Evolutionary conservation across 768 basidiomycete genomes (phyloP).

Genomic region (Lepiota subincarnata): DNA sequence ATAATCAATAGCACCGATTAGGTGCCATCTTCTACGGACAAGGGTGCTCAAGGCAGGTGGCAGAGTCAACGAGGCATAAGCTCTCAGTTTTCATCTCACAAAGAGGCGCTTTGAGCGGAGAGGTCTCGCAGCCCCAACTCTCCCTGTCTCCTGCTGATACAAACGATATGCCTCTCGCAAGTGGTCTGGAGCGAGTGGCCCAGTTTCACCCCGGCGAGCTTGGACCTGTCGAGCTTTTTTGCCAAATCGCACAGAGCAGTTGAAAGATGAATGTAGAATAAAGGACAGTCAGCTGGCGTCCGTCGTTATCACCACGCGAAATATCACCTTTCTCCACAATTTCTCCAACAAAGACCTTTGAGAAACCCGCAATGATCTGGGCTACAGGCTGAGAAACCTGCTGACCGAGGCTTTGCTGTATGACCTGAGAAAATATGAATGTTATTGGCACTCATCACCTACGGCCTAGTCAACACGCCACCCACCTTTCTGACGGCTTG

Average conservation of each 20-base stretch:
- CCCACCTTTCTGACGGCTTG: conserved; percentile 74
- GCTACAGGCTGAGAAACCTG: conserved; percentile 86
- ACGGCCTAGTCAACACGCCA: too few relatives aligned
- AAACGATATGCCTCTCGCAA: conserved; percentile 83
- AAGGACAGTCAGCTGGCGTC: neutral
- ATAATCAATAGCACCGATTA: too few relatives aligned
- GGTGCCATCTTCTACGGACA: too few relatives aligned
- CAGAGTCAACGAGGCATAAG: neutral
- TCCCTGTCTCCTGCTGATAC: conserved; percentile 79
- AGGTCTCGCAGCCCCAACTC: conserved; percentile 74
- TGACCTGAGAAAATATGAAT: conserved; percentile 45
- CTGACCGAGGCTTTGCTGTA: conserved; percentile 76
- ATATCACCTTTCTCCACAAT: conserved; percentile 80
- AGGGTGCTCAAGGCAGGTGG: too few relatives aligned
- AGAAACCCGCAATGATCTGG: conserved; percentile 85
- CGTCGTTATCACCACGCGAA: neutral
- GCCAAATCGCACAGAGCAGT: neutral
- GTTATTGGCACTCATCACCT: too few relatives aligned
- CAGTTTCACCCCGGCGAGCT: conserved; percentile 62
- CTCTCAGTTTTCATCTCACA: conserved; percentile 40
- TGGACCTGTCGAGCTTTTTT: conserved; percentile 71
- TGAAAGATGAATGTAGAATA: neutral
- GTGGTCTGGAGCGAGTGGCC: conserved; percentile 84
- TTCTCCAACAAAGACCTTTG: conserved; percentile 91
- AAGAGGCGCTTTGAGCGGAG: conserved; percentile 71